Base-by-base conservation (phyloP, 164 flowering plant species). In the Kingdonia uniflora region DNA sequence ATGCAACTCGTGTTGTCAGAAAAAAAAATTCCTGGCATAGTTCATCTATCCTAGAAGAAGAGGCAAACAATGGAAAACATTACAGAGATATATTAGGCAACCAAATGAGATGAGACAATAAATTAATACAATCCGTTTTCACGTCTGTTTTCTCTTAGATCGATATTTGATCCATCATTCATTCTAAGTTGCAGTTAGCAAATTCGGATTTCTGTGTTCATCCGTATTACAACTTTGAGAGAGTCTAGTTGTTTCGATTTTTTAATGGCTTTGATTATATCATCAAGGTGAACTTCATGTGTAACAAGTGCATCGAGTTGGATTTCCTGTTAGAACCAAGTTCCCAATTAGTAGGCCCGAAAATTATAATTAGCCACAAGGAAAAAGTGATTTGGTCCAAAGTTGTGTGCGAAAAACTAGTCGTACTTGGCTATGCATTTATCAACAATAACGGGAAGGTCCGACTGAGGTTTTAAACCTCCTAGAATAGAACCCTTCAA, bases 401-500 rank as follows among this genome's bases (percentile, higher is more conserved):
- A 41, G 15, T 14, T 41, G 44, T 41, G 17, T 16, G 44, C 22
- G 20, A 48, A 29, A 4, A 3, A 29, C 35, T 4, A 3, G 8
- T 41, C 3, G 16, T 2, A 41, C 35, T 22, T 22, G 6, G 19
- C 24, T 22, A 48, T n/a, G 51, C 29, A 21, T 23, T 48, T 48
- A 6, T 48, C 51, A 14, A 48, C n/a, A 48, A 48, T 48, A 23
- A 2, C 2, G 6, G 51, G 51, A 48, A 48, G 63, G 41, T 80
- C 80, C 20, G 82, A 49, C 22, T 61, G 65, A 29, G 67, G 53
- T 63, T 66, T 73, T 48, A 80, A 47, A n/a, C 81, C 80, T 45
- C 80, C 80, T 35, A 73, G 72, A 45, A 70, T 40, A 14, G 73
- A 61, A 1, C 85, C 82, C 52, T 63, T 77, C 24, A 80, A 11